Evolutionary conservation across 805 yeast species (phyloP).

Genomic region (Yarrowia alimentaria): DNA sequence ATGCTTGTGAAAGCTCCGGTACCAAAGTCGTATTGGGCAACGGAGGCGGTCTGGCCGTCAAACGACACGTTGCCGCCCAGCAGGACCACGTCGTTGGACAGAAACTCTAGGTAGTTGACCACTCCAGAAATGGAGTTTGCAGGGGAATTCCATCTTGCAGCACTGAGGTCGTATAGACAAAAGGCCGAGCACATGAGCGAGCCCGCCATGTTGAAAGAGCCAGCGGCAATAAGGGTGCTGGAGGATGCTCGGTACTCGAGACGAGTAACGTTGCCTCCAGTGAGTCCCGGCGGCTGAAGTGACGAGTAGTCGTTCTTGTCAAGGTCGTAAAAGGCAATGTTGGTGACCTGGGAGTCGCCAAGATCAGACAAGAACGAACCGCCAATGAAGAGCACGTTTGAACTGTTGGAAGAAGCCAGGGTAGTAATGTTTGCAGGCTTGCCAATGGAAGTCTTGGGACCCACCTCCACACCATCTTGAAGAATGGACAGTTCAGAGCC

Average conservation of each 20-base stretch:
- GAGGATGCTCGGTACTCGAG: constrained; percentile 44
- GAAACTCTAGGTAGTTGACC: constrained; percentile 54
- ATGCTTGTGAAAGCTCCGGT: constrained; percentile 35
- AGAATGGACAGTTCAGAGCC: constrained; percentile 30
- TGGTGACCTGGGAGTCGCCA: constrained; percentile 39
- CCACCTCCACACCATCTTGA: constrained; percentile 37
- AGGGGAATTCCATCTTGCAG: constrained; percentile 54
- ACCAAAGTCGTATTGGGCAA: constrained; percentile 56
- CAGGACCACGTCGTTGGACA: constrained; percentile 42
- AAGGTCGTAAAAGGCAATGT: constrained; percentile 56
- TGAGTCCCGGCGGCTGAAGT: constrained; percentile 50
- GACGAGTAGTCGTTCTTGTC: constrained; percentile 43
- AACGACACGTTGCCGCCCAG: constrained; percentile 57
- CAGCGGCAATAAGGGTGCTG: constrained; percentile 63
- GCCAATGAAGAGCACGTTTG: constrained; percentile 36
- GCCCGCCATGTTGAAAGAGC: constrained; percentile 62
- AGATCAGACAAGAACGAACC: constrained; percentile 38
- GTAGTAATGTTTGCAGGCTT: constrained; percentile 15
- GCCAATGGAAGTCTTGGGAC: constrained; percentile 35
- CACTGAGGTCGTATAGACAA: constrained; percentile 61
- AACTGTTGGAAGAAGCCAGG: constrained; percentile 29
- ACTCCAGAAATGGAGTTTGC: constrained; percentile 48
- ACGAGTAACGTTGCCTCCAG: constrained; percentile 45
- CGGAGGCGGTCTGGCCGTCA: constrained; percentile 42
- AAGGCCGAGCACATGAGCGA: constrained; percentile 57